A percentile compares a stretch with the other conserved stretches of the same genome.
These are phyloP conservation scores for Cryphonectria carpinicola DNA, from an alignment of 2,329 filamentous ascomycete genomes.

Conservation along the genomic window DNA sequence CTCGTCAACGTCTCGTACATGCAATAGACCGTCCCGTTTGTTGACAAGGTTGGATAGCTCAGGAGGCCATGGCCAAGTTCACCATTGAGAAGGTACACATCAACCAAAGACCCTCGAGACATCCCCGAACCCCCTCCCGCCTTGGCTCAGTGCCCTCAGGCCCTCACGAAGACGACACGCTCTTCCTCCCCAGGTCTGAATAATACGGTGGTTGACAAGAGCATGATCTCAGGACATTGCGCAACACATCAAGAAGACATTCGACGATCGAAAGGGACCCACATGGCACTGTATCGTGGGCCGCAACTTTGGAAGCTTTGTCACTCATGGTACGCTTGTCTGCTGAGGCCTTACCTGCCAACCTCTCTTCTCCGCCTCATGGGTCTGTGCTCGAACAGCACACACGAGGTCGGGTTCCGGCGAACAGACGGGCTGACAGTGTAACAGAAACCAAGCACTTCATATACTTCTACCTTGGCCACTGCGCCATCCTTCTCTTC, in stretches of 20 bases:
- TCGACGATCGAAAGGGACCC: conserved; percentile 93
- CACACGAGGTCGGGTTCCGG: background rate
- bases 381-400: background rate
- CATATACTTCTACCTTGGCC: conserved; percentile 99
- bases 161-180: background rate
- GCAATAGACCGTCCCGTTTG: background rate
- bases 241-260: conserved; percentile 94
- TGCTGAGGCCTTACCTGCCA: background rate
- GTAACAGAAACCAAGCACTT: conserved; percentile 94
- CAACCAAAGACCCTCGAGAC: background rate
- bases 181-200: conserved; percentile 5
- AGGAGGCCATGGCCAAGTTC: conserved; percentile 66
- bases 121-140: background rate
- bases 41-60: conserved; percentile 45
- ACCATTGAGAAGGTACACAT: conserved; percentile 61
- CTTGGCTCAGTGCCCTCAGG: background rate
- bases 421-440: conserved; percentile 16
- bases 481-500: conserved; percentile 97
- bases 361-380: conserved; percentile 9
- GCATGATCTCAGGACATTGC: conserved; percentile 74
- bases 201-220: conserved; percentile 20
- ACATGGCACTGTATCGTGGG: conserved; percentile 99
- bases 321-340: conserved; percentile 79
- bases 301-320: conserved; percentile 98
- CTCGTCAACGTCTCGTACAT: conserved; percentile 10